Percentiles rank a stretch among this genome's conserved stretches.
phyloP scores from a whole-genome alignment of 2,329 filamentous ascomycete species.

The Botrytis pseudocinerea region DNA sequence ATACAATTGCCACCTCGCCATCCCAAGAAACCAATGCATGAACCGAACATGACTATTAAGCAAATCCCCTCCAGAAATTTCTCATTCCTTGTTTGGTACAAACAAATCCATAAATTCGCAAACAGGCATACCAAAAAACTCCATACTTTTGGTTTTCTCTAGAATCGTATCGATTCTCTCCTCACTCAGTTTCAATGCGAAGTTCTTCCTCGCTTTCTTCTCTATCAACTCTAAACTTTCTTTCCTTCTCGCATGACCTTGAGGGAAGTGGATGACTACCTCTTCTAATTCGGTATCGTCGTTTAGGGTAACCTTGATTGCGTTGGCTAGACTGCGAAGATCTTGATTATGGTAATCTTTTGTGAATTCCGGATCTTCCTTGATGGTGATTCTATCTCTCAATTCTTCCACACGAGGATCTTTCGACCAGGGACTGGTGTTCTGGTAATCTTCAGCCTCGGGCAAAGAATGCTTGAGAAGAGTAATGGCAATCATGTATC shows the following conservation, averaged over 20 bases:
- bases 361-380: conserved; percentile 38
- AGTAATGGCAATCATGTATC: conserved; percentile 41
- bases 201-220: conserved; percentile 34
- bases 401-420: conserved; percentile 26
- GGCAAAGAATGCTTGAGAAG: conserved; percentile 39
- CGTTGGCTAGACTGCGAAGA: conserved; percentile 38
- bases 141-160: conserved; percentile 20
- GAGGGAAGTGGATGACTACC: conserved; percentile 44
- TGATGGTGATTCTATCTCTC: conserved; percentile 36
- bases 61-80: background rate
- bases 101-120: conserved; percentile 24
- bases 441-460: conserved; percentile 22
- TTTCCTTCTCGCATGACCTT: conserved; percentile 31
- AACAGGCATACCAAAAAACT: conserved; percentile 20
- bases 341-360: conserved; percentile 39
- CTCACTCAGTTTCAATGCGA: conserved; percentile 32
- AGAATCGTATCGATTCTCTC: conserved; percentile 20
- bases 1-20: conserved; percentile 1
- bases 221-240: conserved; percentile 31
- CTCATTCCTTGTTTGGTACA: conserved; percentile 18
- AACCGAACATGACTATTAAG: background rate
- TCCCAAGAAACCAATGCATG: background rate
- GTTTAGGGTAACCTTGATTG: conserved; percentile 35
- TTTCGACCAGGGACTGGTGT: conserved; percentile 16
- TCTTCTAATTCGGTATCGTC: conserved; percentile 37